These are phyloP conservation scores for Chlamydomonas reinhardtii DNA, from an alignment of 163 green algal species.

Conservation along the genomic window DNA sequence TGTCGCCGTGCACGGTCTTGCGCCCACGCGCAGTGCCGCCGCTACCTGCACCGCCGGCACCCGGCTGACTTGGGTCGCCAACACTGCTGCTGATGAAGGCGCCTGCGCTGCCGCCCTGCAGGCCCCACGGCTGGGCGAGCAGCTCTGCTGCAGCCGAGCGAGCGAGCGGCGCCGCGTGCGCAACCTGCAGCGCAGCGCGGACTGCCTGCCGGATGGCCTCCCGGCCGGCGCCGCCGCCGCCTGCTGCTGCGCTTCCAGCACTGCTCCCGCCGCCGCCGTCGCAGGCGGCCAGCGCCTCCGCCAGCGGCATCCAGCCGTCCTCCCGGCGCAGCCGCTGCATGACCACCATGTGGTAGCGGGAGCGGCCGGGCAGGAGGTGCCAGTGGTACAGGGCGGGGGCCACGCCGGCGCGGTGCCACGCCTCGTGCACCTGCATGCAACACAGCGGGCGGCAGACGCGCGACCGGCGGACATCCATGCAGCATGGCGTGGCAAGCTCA, in stretches of 20 bases:
- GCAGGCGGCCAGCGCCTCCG: not conserved
- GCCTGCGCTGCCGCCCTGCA: no score
- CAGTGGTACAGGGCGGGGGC: not conserved
- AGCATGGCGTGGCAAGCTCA: no score
- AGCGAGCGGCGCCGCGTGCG: not conserved
- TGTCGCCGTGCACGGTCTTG: slow-evolving; percentile 9
- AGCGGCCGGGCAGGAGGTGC: not conserved
- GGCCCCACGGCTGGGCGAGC: no score
- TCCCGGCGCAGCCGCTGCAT: not conserved
- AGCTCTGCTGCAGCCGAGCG: no score
- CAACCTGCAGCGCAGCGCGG: not conserved
- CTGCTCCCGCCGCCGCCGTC: no score
- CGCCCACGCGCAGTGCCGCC: not conserved
- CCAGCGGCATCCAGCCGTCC: slow-evolving; percentile 5
- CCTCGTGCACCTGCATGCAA: not conserved
- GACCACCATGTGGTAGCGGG: not conserved
- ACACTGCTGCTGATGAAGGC: no score
- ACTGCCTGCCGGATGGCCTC: not conserved
- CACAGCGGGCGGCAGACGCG: not conserved
- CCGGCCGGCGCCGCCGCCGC: not conserved
- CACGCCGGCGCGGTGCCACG: not conserved
- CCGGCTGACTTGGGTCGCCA: no score
- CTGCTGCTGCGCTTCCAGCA: no score
- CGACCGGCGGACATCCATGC: not conserved
- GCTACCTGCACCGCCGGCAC: no score